These are phyloP conservation scores for Scedosporium apiospermum DNA, from an alignment of 2,329 filamentous ascomycete genomes.

Conservation along the genomic window DNA sequence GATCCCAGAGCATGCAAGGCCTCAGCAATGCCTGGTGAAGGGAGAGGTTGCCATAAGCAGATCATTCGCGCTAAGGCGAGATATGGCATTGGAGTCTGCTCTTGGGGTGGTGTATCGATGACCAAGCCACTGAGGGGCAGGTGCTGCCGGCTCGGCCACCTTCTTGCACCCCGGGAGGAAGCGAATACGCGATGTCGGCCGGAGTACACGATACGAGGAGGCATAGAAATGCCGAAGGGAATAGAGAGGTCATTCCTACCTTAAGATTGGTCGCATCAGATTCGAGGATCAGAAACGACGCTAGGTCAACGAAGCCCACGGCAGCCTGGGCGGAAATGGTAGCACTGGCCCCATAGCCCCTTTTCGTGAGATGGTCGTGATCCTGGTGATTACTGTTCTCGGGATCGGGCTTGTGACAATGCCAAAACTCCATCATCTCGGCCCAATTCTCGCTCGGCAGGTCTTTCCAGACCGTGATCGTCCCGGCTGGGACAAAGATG, in stretches of 20 bases:
- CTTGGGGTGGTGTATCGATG: conserved; percentile 64
- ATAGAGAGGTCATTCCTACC: conserved; percentile 22
- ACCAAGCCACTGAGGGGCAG: conserved; percentile 41
- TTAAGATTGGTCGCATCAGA: conserved; percentile 47
- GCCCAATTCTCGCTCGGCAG: conserved; percentile 96
- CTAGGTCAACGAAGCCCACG: conserved; percentile 71
- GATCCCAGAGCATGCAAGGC: conserved; percentile 39
- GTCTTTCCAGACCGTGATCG: conserved; percentile 67
- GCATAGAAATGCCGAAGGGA: conserved; percentile 5
- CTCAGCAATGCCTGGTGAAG: conserved; percentile 39
- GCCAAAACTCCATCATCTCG: conserved; percentile 99
- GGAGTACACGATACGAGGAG: not conserved
- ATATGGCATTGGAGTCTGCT: conserved; percentile 26
- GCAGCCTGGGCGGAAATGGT: conserved; percentile 56
- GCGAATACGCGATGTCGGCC: not conserved
- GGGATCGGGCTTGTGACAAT: conserved; percentile 85
- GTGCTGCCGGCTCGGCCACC: conserved; percentile 43
- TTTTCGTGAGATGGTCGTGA: conserved; percentile 42
- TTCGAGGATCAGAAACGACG: conserved; percentile 62
- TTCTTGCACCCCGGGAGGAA: conserved; percentile 42
- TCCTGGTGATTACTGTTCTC: conserved; percentile 28
- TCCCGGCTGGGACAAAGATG: conserved; percentile 25
- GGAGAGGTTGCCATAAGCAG: conserved; percentile 14
- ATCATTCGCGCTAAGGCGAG: conserved; percentile 14
- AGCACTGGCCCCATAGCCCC: conserved; percentile 79